These are phyloP conservation scores for Fusarium continuum DNA, from an alignment of 2,329 filamentous ascomycete species.

Conservation along the genomic window DNA sequence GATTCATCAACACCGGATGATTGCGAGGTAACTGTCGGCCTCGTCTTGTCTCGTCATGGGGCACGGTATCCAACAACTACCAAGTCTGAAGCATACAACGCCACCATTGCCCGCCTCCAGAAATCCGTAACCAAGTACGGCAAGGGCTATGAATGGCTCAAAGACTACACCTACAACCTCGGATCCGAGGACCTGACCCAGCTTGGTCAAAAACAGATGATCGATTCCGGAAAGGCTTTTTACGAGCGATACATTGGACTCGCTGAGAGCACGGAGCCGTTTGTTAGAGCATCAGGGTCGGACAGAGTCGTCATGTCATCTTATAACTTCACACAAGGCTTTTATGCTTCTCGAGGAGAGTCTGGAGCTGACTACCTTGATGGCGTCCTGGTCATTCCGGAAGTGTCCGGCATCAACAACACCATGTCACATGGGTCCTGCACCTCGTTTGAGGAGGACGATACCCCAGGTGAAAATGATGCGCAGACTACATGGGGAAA, in stretches of 20 bases:
- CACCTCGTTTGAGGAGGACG: slow-evolving; percentile 71
- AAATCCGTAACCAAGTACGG: slow-evolving; percentile 64
- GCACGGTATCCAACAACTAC: slow-evolving; percentile 79
- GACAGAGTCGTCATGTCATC: slow-evolving; percentile 79
- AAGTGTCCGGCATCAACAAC: slow-evolving; percentile 76
- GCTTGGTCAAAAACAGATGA: slow-evolving; percentile 74
- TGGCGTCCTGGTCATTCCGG: slow-evolving; percentile 73
- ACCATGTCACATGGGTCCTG: slow-evolving; percentile 81
- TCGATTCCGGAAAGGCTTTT: slow-evolving; percentile 79
- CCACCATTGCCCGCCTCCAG: slow-evolving; percentile 73
- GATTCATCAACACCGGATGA: slow-evolving; percentile 66
- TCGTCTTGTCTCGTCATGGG: slow-evolving; percentile 85
- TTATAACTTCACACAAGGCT: slow-evolving; percentile 78
- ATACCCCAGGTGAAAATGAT: slow-evolving; percentile 57
- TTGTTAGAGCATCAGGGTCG: slow-evolving; percentile 76
- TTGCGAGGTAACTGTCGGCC: slow-evolving; percentile 83
- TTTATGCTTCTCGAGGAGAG: slow-evolving; percentile 60
- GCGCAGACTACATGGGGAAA: slow-evolving; percentile 67
- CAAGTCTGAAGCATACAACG: slow-evolving; percentile 72
- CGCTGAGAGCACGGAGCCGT: slow-evolving; percentile 66
- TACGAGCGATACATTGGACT: slow-evolving; percentile 76
- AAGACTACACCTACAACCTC: slow-evolving; percentile 75
- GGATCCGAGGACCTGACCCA: slow-evolving; percentile 73
- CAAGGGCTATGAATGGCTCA: slow-evolving; percentile 73
- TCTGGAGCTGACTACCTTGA: slow-evolving; percentile 57